These are phyloP conservation scores for Westerdykella sp. DNA, from an alignment of 2,329 filamentous ascomycete genomes.

Conservation along the genomic window DNA sequence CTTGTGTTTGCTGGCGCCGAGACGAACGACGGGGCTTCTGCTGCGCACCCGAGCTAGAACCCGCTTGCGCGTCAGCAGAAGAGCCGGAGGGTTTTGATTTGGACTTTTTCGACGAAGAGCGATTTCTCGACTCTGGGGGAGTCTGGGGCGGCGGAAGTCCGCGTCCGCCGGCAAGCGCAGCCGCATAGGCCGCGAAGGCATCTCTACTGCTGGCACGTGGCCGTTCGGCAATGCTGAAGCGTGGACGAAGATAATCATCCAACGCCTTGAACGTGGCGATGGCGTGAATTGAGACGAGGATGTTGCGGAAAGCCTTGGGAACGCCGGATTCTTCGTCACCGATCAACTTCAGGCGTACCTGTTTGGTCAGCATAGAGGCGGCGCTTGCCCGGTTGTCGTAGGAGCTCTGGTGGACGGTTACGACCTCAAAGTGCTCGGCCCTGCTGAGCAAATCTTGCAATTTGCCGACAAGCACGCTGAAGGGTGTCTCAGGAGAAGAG, in stretches of 20 bases:
- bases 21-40: slow-evolving; percentile 63
- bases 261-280: slow-evolving; percentile 97
- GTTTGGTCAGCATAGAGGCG: slow-evolving; percentile 92
- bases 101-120: slow-evolving; percentile 24
- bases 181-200: slow-evolving; percentile 70
- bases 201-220: slow-evolving; percentile 54
- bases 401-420: slow-evolving; percentile 89
- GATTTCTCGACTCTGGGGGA: slow-evolving; percentile 28
- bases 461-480: slow-evolving; percentile 87
- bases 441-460: slow-evolving; percentile 92
- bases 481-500: slow-evolving; percentile 71
- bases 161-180: slow-evolving; percentile 52
- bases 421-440: slow-evolving; percentile 95
- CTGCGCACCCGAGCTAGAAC: slow-evolving; percentile 42
- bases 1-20: slow-evolving; percentile 48
- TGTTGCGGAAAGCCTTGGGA: slow-evolving; percentile 78
- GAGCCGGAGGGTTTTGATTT: slow-evolving; percentile 25
- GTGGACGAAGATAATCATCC: slow-evolving; percentile 88
- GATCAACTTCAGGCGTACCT: slow-evolving; percentile 80
- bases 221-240: slow-evolving; percentile 75
- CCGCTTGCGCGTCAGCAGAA: slow-evolving; percentile 43
- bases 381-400: slow-evolving; percentile 88
- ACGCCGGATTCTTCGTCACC: slow-evolving; percentile 90
- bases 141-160: slow-evolving; percentile 32
- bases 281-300: slow-evolving; percentile 97